phyloP scores from a whole-genome alignment of 345 rosid genomes.

The Salix udensis region DNA sequence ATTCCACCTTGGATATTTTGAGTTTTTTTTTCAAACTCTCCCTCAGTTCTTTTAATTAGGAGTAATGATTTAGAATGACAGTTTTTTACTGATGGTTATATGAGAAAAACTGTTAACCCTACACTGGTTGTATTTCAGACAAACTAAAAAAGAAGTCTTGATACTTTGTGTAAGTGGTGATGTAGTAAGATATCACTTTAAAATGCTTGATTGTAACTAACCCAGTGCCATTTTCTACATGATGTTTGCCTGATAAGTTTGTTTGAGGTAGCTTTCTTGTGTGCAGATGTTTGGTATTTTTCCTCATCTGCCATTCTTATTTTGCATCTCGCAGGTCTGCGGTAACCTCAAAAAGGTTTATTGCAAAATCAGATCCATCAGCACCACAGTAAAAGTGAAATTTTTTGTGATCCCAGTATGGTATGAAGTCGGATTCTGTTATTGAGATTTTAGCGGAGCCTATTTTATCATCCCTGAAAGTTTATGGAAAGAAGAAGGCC shows the following conservation, averaged over 20 bases:
- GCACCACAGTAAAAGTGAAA: neutral
- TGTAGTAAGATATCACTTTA: neutral
- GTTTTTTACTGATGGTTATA: neutral
- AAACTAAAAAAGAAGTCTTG: no score
- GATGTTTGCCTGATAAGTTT: neutral
- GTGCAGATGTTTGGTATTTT: neutral
- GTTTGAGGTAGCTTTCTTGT: neutral
- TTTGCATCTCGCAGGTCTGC: neutral
- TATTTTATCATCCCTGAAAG: neutral
- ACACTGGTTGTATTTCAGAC: neutral
- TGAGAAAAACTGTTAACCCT: neutral
- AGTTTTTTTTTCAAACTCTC: neutral
- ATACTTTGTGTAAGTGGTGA: neutral
- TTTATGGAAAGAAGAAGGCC: neutral
- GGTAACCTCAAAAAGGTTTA: neutral
- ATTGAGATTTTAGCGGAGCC: neutral
- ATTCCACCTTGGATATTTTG: neutral
- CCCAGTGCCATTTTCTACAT: neutral
- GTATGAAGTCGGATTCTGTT: neutral
- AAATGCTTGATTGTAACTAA: neutral
- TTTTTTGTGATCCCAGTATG: neutral
- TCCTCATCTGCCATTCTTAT: neutral
- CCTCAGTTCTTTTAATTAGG: neutral
- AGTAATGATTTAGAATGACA: neutral
- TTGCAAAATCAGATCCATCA: neutral